phyloP scores from a whole-genome alignment of 352 stramenopile species.

The Pythium apleroticum region DNA sequence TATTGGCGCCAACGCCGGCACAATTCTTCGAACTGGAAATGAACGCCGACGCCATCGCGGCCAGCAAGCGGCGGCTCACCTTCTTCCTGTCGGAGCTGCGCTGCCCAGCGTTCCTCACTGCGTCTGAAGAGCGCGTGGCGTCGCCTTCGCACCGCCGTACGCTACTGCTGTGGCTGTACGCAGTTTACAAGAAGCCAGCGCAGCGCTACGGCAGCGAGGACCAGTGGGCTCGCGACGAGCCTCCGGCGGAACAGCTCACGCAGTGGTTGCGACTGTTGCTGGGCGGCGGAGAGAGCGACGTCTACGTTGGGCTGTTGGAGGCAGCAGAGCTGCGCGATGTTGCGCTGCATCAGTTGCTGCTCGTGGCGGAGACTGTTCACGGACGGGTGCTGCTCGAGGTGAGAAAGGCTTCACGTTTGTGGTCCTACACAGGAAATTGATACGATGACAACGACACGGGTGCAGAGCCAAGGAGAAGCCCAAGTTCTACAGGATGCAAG shows the following conservation, averaged over 20 bases:
- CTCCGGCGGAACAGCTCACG: conserved; percentile 29
- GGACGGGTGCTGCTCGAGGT: conserved; percentile 53
- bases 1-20: conserved; percentile 18
- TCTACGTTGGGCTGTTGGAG: conserved; percentile 31
- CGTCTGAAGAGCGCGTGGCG: conserved; percentile 14
- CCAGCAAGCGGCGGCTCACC: conserved; percentile 19
- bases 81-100: conserved; percentile 30
- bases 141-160: conserved; percentile 29
- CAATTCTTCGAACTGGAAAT: not conserved
- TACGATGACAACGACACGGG: not conserved
- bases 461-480: conserved; percentile 17
- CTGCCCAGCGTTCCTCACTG: conserved; percentile 39
- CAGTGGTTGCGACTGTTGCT: conserved; percentile 36
- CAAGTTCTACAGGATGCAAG: conserved; percentile 9
- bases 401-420: no score
- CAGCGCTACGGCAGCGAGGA: conserved; percentile 31
- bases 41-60: not conserved
- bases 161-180: conserved; percentile 47
- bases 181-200: conserved; percentile 33
- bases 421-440: not conserved
- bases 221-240: conserved; percentile 34
- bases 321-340: not conserved
- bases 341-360: conserved; percentile 14
- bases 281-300: conserved; percentile 29
- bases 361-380: conserved; percentile 40